These are phyloP conservation scores for Boletus sp. DNA, from an alignment of 768 basidiomycete genomes.

Conservation along the genomic window DNA sequence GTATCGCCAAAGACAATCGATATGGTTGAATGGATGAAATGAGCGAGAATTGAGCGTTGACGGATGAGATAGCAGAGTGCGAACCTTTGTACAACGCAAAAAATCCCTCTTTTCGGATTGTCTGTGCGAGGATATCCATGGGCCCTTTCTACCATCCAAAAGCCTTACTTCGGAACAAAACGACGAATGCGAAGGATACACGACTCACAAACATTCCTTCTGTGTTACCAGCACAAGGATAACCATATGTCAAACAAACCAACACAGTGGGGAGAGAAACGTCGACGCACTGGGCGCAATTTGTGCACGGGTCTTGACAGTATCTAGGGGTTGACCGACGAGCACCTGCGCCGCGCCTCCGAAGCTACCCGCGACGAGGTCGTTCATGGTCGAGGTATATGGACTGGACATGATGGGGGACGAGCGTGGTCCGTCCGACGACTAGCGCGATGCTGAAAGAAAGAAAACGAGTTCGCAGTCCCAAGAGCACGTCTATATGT, in stretches of 20 bases:
- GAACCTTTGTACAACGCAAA: constrained; percentile 93
- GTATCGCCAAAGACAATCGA: background rate
- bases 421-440: background rate
- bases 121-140: constrained; percentile 84
- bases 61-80: background rate
- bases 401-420: constrained; percentile 14
- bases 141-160: constrained; percentile 71
- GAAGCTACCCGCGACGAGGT: constrained; percentile 83
- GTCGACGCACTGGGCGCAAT: constrained; percentile 70
- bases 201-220: constrained; percentile 88
- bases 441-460: background rate
- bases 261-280: background rate
- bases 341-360: constrained; percentile 95
- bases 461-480: too few species aligned
- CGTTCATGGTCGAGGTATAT: constrained; percentile 64
- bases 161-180: background rate
- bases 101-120: constrained; percentile 82
- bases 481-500: background rate
- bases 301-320: constrained; percentile 86
- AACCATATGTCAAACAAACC: background rate
- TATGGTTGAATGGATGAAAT: background rate
- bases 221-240: constrained; percentile 29
- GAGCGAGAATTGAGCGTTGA: background rate
- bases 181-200: constrained; percentile 21
- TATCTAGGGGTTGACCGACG: constrained; percentile 91